Evolutionary conservation across 495 filamentous ascomycete genomes (phyloP).

Genomic region (Annulohypoxylon moriforme): DNA sequence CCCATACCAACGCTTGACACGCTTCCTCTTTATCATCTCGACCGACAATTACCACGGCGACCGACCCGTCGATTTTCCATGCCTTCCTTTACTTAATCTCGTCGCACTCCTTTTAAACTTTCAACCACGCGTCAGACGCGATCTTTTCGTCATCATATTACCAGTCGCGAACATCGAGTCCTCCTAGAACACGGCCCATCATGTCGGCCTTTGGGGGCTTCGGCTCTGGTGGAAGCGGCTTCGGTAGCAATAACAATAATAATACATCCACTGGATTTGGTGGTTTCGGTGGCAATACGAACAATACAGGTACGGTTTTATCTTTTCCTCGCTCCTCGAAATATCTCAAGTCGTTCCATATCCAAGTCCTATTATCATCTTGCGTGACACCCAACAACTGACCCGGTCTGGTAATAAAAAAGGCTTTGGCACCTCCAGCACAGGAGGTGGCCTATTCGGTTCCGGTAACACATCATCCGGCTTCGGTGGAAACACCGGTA

Average conservation of each 20-base stretch:
- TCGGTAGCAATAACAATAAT: conserved; percentile 63
- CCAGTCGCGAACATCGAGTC: conserved; percentile 27
- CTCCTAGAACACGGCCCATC: conserved; percentile 39
- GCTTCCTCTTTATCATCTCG: conserved; percentile 7
- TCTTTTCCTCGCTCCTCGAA: conserved; percentile 15
- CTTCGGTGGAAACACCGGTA: conserved; percentile 51
- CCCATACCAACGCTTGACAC: conserved; percentile 1
- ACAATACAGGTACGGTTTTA: conserved; percentile 46
- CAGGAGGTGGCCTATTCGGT: conserved; percentile 60
- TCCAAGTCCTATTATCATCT: conserved; percentile 24
- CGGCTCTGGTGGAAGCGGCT: conserved; percentile 49
- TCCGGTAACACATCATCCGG: conserved; percentile 44
- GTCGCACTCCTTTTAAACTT: conserved; percentile 25
- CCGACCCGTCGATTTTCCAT: conserved; percentile 41
- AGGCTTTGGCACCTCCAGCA: conserved; percentile 47
- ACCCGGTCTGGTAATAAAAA: conserved; percentile 51
- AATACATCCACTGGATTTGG: conserved; percentile 65
- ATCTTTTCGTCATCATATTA: conserved; percentile 23
- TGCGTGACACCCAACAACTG: conserved; percentile 42
- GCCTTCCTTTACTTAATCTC: conserved; percentile 41
- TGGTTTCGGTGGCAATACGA: conserved; percentile 51
- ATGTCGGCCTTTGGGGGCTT: conserved; percentile 61
- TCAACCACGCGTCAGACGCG: conserved; percentile 47
- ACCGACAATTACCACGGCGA: conserved; percentile 25
- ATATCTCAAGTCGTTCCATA: background rate